These are phyloP conservation scores for Talaromyces sp. DNA, from an alignment of 2,329 filamentous ascomycete species.

Conservation along the genomic window DNA sequence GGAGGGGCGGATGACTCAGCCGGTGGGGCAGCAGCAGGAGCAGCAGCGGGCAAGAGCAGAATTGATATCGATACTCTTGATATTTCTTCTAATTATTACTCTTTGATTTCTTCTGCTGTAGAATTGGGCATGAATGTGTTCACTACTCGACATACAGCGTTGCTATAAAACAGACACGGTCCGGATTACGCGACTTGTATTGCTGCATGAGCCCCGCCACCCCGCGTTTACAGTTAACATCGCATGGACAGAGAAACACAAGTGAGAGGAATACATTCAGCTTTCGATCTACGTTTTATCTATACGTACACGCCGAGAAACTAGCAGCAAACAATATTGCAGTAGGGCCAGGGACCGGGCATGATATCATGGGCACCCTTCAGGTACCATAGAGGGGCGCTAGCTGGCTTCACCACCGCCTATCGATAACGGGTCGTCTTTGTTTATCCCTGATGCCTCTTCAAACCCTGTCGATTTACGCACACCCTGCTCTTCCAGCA, in stretches of 20 bases:
- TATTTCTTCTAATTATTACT: too few species aligned
- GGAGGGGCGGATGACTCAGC: slow-evolving; percentile 7
- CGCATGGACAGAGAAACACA: not conserved
- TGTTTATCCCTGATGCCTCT: not conserved
- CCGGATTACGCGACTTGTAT: not conserved
- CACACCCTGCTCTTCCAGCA: not conserved
- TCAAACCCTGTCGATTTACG: not conserved
- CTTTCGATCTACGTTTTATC: not conserved
- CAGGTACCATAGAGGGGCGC: not conserved
- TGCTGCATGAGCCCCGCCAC: not conserved
- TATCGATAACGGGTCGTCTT: not conserved
- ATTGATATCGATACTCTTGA: not conserved
- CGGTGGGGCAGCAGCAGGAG: not conserved
- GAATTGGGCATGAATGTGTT: not conserved
- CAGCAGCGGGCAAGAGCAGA: not conserved
- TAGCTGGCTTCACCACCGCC: not conserved
- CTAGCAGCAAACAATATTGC: not conserved
- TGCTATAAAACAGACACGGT: not conserved
- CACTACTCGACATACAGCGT: not conserved
- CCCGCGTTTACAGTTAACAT: not conserved
- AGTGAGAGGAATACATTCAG: not conserved
- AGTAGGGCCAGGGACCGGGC: not conserved
- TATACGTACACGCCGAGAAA: not conserved
- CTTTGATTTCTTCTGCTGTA: not conserved
- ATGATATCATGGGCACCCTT: not conserved